Evolutionary conservation across 495 filamentous ascomycete genomes (phyloP).

Genomic region (Trichoderma erinaceum): DNA sequence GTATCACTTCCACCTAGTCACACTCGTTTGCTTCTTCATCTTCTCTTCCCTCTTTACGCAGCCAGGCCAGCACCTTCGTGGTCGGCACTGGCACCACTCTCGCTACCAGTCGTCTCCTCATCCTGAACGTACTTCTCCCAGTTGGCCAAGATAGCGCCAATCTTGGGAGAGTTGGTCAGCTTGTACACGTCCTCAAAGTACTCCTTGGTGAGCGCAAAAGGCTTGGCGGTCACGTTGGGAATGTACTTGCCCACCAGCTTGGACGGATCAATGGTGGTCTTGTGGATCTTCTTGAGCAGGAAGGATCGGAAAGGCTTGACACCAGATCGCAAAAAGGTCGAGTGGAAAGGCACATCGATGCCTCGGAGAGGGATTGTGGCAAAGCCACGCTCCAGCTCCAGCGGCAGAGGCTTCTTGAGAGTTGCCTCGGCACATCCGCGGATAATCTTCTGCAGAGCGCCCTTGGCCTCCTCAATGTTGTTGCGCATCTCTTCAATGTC

Average conservation of each 20-base stretch:
- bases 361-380: slow-evolving; percentile 94
- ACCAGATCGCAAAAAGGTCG: slow-evolving; percentile 91
- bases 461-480: slow-evolving; percentile 67
- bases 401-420: slow-evolving; percentile 75
- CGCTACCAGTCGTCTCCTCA: slow-evolving; percentile 22
- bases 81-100: slow-evolving; percentile 25
- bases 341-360: slow-evolving; percentile 98
- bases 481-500: slow-evolving; percentile 90
- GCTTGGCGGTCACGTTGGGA: slow-evolving; percentile 92
- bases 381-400: slow-evolving; percentile 87
- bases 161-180: slow-evolving; percentile 87
- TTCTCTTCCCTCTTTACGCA: not conserved
- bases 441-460: slow-evolving; percentile 79
- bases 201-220: slow-evolving; percentile 93
- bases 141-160: slow-evolving; percentile 84
- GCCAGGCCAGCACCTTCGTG: slow-evolving; percentile 15
- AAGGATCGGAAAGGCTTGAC: slow-evolving; percentile 98
- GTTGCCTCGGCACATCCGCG: slow-evolving; percentile 77
- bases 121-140: slow-evolving; percentile 53
- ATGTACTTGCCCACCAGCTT: slow-evolving; percentile 98
- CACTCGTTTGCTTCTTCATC: not conserved
- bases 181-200: slow-evolving; percentile 98
- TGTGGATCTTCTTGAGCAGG: slow-evolving; percentile 98
- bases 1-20: not conserved
- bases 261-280: slow-evolving; percentile 91